phyloP scores from a whole-genome alignment of 148 eudicot genomes.

The Dysphania ambrosioides region DNA sequence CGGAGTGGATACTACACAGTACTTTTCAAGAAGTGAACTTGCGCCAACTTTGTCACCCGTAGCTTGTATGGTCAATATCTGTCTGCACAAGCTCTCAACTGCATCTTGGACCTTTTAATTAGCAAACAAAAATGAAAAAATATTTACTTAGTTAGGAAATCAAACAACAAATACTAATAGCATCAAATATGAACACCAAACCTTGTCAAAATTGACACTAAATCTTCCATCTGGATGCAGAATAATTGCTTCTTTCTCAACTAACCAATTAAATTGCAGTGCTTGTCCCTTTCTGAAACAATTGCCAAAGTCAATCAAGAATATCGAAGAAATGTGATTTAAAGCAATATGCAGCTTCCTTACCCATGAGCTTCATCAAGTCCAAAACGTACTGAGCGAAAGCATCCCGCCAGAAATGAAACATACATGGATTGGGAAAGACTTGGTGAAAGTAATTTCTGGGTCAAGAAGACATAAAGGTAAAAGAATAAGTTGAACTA shows the following conservation, averaged over 20 bases:
- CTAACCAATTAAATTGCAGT: conserved; percentile 88
- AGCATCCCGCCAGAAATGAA: conserved; percentile 96
- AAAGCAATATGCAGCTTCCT: conserved; percentile 13
- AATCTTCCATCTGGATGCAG: conserved; percentile 75
- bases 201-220: conserved; percentile 83
- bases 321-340: not conserved
- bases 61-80: conserved; percentile 92
- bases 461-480: conserved; percentile 17
- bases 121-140: not conserved
- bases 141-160: not conserved
- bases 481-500: not conserved
- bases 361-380: conserved; percentile 99
- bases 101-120: conserved; percentile 57
- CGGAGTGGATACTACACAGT: conserved; percentile 56
- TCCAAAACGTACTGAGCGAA: conserved; percentile 97
- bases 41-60: conserved; percentile 79
- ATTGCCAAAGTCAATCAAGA: conserved; percentile 9
- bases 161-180: not conserved
- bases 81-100: conserved; percentile 78
- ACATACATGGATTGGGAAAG: conserved; percentile 79
- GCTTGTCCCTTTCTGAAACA: conserved; percentile 88
- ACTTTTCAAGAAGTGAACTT: conserved; percentile 48
- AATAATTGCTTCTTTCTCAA: conserved; percentile 80
- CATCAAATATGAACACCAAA: conserved; percentile 22
- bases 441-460: conserved; percentile 67